These are phyloP conservation scores for Trichoderma brevicompactum DNA, from an alignment of 2,329 filamentous ascomycete species.

Conservation along the genomic window DNA sequence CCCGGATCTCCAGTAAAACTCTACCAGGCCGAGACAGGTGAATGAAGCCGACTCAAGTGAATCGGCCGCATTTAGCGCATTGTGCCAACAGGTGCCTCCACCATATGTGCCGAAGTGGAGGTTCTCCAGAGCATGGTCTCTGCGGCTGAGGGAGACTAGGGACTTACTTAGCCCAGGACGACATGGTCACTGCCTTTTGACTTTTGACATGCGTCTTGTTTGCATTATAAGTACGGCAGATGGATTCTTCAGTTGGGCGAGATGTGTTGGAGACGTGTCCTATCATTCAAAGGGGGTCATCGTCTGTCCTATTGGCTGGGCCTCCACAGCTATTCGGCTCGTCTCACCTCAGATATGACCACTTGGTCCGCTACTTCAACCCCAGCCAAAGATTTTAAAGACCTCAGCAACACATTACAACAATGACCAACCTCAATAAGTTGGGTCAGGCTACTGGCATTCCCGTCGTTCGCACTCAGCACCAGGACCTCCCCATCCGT, in stretches of 20 bases:
- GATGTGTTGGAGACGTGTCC: too few species aligned
- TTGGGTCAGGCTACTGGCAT: not conserved
- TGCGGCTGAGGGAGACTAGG: slow-evolving; percentile 5
- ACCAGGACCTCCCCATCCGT: slow-evolving; percentile 11
- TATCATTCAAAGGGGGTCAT: not conserved
- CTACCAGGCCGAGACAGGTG: not conserved
- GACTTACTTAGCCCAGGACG: not conserved
- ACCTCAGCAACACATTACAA: not conserved
- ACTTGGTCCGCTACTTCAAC: not conserved
- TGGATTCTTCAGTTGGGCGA: not conserved
- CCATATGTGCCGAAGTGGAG: slow-evolving; percentile 6
- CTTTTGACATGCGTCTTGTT: not conserved
- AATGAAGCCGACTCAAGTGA: slow-evolving; percentile 8
- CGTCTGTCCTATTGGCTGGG: not conserved
- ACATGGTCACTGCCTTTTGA: not conserved
- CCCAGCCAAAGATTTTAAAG: not conserved
- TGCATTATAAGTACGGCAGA: slow-evolving; percentile 21
- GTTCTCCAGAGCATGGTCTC: not conserved
- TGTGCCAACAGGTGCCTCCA: not conserved
- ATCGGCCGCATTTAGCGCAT: slow-evolving; percentile 1
- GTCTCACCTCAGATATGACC: not conserved
- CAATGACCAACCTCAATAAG: slow-evolving; percentile 24
- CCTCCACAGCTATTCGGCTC: not conserved
- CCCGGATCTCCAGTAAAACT: not conserved
- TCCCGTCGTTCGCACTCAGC: not conserved